Evolutionary conservation across 768 basidiomycete genomes (phyloP).

Genomic region (Tubosaeta sp.): DNA sequence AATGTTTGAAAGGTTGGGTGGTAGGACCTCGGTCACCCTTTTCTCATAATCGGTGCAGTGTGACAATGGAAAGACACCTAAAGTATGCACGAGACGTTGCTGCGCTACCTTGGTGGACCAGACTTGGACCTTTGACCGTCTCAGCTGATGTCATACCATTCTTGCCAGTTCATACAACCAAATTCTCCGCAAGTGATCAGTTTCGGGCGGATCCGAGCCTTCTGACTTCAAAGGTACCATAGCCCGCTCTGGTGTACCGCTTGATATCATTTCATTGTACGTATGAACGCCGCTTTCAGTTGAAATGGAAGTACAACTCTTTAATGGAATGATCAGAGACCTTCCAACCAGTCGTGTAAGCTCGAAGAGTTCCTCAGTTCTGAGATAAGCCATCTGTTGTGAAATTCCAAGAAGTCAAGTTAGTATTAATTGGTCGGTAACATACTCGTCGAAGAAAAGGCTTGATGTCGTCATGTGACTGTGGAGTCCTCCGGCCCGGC

Average conservation of each 20-base stretch:
- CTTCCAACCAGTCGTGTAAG: background rate
- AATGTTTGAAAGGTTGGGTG: slow-evolving; percentile 3
- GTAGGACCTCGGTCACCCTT: slow-evolving; percentile 11
- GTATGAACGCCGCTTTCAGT: slow-evolving; percentile 19
- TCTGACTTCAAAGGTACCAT: background rate
- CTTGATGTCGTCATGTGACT: background rate
- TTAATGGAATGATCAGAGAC: slow-evolving; percentile 2
- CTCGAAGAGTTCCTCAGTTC: background rate
- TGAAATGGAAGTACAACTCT: slow-evolving; percentile 13
- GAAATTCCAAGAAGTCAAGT: background rate
- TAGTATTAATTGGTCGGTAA: background rate
- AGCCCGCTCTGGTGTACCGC: background rate
- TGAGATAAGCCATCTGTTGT: slow-evolving; percentile 1
- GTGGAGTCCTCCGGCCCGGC: background rate
- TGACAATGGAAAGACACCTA: background rate
- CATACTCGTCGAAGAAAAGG: background rate
- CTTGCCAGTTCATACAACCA: background rate
- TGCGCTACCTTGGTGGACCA: background rate
- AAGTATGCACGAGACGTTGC: background rate
- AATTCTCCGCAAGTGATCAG: background rate
- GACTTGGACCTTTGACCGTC: background rate
- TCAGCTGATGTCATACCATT: background rate
- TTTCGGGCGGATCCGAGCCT: slow-evolving; percentile 1
- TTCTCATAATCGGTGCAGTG: background rate
- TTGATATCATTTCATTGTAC: slow-evolving; percentile 1